phyloP scores from a whole-genome alignment of 2,329 filamentous ascomycete species.

The Alternaria viburni region DNA sequence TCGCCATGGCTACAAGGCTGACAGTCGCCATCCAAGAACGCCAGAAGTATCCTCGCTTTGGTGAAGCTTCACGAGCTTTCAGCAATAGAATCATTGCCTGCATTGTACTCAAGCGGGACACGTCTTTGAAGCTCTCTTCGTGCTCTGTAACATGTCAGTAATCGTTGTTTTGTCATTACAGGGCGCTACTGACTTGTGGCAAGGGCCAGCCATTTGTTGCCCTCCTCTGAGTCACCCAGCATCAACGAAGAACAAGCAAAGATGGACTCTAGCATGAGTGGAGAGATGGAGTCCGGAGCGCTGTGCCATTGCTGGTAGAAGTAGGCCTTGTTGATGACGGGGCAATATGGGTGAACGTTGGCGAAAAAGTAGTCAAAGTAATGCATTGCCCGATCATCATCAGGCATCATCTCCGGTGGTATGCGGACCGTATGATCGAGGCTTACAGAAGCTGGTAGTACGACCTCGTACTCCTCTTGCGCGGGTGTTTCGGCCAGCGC shows the following conservation, averaged over 20 bases:
- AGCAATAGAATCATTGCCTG: constrained; percentile 87
- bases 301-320: constrained; percentile 92
- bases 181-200: constrained; percentile 73
- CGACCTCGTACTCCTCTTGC: constrained; percentile 73
- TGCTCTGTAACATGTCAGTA: constrained; percentile 66
- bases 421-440: constrained; percentile 83
- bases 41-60: constrained; percentile 94
- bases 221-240: constrained; percentile 81
- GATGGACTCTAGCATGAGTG: constrained; percentile 84
- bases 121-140: constrained; percentile 91
- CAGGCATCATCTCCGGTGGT: constrained; percentile 90
- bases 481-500: constrained; percentile 66
- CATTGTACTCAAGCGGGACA: constrained; percentile 86
- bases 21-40: constrained; percentile 97
- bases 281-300: constrained; percentile 83
- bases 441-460: constrained; percentile 71
- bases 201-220: constrained; percentile 90
- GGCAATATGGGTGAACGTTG: constrained; percentile 91
- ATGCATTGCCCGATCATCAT: constrained; percentile 78
- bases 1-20: constrained; percentile 89
- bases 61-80: constrained; percentile 89
- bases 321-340: constrained; percentile 79
- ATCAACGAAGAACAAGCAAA: constrained; percentile 88
- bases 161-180: neutral
- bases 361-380: constrained; percentile 92